A percentile compares a stretch with the other conserved stretches of the same genome.
phyloP scores from a whole-genome alignment of 345 rosid species.

The Microthlaspi erraticum region DNA sequence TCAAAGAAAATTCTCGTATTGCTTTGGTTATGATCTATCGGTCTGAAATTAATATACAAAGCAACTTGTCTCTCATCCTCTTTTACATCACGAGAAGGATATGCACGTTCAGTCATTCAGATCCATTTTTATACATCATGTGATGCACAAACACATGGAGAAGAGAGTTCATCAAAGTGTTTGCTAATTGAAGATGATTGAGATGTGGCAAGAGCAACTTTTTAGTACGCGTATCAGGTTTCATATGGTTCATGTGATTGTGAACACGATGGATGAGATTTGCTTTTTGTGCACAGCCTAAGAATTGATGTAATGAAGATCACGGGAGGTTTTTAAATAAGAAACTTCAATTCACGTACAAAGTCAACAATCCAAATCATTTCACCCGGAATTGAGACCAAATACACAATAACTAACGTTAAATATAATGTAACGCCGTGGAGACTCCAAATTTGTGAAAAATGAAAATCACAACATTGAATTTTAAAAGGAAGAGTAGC shows the following conservation, averaged over 20 bases:
- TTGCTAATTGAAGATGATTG: conserved; percentile 34
- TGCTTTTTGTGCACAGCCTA: not conserved
- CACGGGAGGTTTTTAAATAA: conserved; percentile 7
- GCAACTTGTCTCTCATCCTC: not conserved
- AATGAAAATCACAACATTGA: too few species aligned
- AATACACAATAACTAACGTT: too few species aligned
- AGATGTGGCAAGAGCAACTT: conserved; percentile 29
- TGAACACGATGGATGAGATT: conserved; percentile 5
- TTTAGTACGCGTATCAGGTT: not conserved
- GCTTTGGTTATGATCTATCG: conserved; percentile 7
- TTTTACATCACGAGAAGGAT: conserved; percentile 33
- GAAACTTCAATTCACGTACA: conserved; percentile 2
- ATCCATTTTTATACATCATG: conserved; percentile 25
- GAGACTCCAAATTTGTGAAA: not conserved
- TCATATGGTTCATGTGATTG: conserved; percentile 27
- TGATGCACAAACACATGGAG: conserved; percentile 31
- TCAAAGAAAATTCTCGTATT: not conserved
- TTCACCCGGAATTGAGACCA: too few species aligned
- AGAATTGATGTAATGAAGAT: conserved; percentile 7
- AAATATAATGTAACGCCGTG: not conserved
- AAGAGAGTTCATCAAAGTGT: conserved; percentile 22
- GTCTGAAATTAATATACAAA: not conserved
- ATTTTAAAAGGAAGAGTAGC: not conserved
- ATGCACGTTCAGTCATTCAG: conserved; percentile 12
- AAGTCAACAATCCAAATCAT: not conserved